These are phyloP conservation scores for Colletotrichum sp. DNA, from an alignment of 2,329 filamentous ascomycete genomes.

Conservation along the genomic window DNA sequence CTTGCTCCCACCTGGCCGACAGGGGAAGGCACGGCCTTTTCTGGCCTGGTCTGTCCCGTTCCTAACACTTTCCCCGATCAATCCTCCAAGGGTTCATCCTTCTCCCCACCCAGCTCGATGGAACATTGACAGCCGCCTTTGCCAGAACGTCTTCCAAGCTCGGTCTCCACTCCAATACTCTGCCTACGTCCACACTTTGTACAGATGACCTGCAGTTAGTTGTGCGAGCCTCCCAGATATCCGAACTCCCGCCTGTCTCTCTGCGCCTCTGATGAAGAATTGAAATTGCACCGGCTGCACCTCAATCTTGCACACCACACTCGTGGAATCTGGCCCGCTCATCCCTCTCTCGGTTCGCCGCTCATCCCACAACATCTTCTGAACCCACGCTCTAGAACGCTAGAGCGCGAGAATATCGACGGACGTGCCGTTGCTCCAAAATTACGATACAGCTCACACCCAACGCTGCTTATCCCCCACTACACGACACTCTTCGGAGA, in stretches of 20 bases:
- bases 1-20: constrained; percentile 15
- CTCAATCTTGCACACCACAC: not conserved
- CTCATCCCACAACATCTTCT: not conserved
- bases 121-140: constrained; percentile 15
- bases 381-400: not conserved
- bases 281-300: constrained; percentile 13
- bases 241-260: not conserved
- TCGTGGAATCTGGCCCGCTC: not conserved
- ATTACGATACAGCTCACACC: not conserved
- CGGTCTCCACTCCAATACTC: not conserved
- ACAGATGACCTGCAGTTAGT: not conserved
- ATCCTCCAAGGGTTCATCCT: constrained; percentile 18
- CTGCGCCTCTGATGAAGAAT: not conserved
- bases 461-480: not conserved
- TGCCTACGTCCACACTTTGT: not conserved
- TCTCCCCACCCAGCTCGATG: not conserved
- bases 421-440: not conserved
- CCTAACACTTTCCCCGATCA: constrained; percentile 7
- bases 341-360: constrained; percentile 6
- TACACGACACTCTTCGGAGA: not conserved
- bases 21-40: constrained; percentile 6
- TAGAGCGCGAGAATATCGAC: not conserved
- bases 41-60: constrained; percentile 9
- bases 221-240: not conserved
- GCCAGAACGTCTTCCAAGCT: not conserved